Base-by-base conservation (phyloP, 768 basidiomycete genomes). In the Serpula lacrymans region DNA sequence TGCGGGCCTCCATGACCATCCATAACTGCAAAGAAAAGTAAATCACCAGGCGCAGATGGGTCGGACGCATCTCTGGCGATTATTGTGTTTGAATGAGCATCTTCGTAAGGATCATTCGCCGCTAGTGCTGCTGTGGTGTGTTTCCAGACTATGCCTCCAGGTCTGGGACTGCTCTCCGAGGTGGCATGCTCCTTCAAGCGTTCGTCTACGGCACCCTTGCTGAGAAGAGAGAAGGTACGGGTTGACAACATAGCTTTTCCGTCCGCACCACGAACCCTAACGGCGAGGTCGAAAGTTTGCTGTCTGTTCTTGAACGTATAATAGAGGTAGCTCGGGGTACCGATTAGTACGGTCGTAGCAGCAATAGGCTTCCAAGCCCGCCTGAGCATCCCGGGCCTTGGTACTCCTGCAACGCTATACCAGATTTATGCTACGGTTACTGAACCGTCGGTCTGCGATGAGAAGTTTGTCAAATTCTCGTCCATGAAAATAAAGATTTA, bases 101-200 rank as follows among this genome's bases (percentile, higher is more conserved):
- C 96, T 63, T 99, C 96, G 37, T 96, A 82, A 6, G 92, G 89
- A 44, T 86, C 78, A 55, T 99, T 99, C 3, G 91, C 85, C 1
- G 88, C 70, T 25, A 98, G 68, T 24, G 73, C 76, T 13, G 89
- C 88, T 3, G 85, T 94, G 34, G 83, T 74, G 62, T 84, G 83
- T 49, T 75, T 81, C 88, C 88, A 90, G 10, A 71, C 62, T 38
- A 78, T 63, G 13, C 82, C 80, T 24, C 69, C 69, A 0, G 77
- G 79, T 29, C 77, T 67, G 10, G 65, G 42, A 33, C 74, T 63
- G 14, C 64, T 65, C 39, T 77, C 64, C 13, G 64, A 62, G 3
- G 65, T 67, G 3, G 78, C 75, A 47, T 77, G 67, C 49, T 78
- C 74, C 33, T 59, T 69, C 36, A 90, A 72, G 17, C 79, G 78